Evolutionary conservation across 495 filamentous ascomycete genomes (phyloP).

Genomic region (Penicillium daleae): DNA sequence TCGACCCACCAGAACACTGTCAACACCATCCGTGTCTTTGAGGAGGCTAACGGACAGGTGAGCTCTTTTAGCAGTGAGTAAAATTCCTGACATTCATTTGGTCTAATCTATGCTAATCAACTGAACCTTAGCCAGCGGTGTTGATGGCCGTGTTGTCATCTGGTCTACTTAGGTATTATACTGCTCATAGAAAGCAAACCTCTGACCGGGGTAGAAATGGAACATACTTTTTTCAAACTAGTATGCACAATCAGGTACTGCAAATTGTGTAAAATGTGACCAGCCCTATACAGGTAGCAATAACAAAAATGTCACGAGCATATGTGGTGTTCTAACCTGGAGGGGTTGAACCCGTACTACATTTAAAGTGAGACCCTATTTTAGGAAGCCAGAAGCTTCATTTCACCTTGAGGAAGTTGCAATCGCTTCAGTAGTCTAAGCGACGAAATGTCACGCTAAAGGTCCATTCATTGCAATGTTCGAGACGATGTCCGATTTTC

Average conservation of each 20-base stretch:
- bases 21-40: constrained; percentile 75
- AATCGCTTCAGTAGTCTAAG: no score
- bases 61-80: constrained; percentile 87
- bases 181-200: neutral
- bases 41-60: constrained; percentile 64
- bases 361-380: no score
- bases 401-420: no score
- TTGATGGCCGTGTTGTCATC: constrained; percentile 92
- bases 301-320: no score
- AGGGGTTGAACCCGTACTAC: no score
- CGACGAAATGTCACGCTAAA: no score
- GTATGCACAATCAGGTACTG: neutral
- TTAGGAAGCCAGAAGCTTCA: no score
- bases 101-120: constrained; percentile 42
- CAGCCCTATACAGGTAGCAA: neutral
- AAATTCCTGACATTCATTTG: neutral
- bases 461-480: no score
- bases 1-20: constrained; percentile 98
- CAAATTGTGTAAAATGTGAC: neutral
- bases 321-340: no score
- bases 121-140: constrained; percentile 70
- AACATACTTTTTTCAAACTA: neutral
- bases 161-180: constrained; percentile 53
- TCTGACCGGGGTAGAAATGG: neutral
- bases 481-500: no score